Conservation (phyloP, 78 protist species). For the Emiliania huxleyi region DNA sequence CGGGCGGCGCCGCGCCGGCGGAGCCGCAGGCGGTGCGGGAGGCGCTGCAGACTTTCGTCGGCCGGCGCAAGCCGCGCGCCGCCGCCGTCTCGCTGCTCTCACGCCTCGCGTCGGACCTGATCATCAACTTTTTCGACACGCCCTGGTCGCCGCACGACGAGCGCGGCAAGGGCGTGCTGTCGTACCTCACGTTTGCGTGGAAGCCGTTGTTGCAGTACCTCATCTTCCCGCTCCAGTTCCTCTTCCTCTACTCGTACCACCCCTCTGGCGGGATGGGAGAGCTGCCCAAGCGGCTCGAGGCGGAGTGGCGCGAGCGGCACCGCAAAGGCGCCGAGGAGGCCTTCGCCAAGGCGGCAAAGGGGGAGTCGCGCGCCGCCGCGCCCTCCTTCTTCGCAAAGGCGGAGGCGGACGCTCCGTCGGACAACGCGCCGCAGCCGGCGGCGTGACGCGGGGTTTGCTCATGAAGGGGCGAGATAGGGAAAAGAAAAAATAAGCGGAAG, state of each 20-base stretch:
- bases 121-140: conserved; percentile 10
- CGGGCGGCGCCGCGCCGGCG: not conserved
- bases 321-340: not conserved
- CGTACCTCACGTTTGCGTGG: not conserved
- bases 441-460: not conserved
- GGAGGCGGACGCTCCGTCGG: too few relatives aligned
- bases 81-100: not conserved
- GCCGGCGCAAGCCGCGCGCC: not conserved
- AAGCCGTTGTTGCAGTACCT: not conserved
- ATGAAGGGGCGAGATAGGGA: too few relatives aligned
- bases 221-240: not conserved
- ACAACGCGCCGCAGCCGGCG: not conserved
- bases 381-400: not conserved
- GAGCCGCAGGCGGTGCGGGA: not conserved
- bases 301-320: not conserved
- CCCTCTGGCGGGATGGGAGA: conserved; percentile 9
- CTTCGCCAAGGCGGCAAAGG: not conserved
- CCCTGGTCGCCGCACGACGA: conserved; percentile 4
- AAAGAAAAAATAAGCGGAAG: too few relatives aligned
- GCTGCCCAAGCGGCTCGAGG: not conserved
- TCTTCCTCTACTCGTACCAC: not conserved
- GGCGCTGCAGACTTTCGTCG: not conserved
- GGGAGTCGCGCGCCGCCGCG: not conserved
- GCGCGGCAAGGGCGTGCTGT: not conserved
- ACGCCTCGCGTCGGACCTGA: conserved; percentile 9